phyloP scores from a whole-genome alignment of 768 basidiomycete species.

The Hypholoma sublateritium region DNA sequence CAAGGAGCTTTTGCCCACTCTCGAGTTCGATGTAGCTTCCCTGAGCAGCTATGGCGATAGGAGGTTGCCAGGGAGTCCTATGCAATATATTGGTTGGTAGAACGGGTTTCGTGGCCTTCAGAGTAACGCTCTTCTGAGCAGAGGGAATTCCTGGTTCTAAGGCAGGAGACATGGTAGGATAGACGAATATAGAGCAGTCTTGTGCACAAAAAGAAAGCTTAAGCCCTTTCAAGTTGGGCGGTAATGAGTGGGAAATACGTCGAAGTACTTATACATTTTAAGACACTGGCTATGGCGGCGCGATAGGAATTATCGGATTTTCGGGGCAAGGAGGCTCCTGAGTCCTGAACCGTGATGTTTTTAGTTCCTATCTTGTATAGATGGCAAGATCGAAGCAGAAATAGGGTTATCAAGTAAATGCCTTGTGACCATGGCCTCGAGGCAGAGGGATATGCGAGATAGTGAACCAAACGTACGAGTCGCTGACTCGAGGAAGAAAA shows the following conservation, averaged over 20 bases:
- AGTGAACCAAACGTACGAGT: neutral
- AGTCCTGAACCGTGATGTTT: too few species aligned
- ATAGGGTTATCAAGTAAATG: neutral
- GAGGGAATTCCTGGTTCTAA: neutral
- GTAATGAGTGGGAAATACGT: neutral
- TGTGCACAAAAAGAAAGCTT: too few species aligned
- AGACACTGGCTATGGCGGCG: neutral
- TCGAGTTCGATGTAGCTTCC: slow-evolving; percentile 74
- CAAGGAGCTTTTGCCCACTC: slow-evolving; percentile 68
- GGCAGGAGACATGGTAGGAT: neutral
- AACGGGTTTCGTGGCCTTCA: slow-evolving; percentile 16
- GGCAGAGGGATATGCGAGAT: neutral
- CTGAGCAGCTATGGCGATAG: slow-evolving; percentile 61
- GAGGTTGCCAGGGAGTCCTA: slow-evolving; percentile 73
- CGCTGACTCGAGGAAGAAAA: too few species aligned
- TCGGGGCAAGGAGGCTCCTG: neutral
- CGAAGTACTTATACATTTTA: neutral
- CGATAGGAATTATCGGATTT: slow-evolving; percentile 5
- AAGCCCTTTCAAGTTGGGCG: too few species aligned
- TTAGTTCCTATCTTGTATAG: slow-evolving; percentile 1
- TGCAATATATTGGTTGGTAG: slow-evolving; percentile 47
- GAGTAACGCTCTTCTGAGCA: neutral
- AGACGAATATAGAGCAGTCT: too few species aligned
- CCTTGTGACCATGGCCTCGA: slow-evolving; percentile 4
- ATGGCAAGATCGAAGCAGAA: neutral